A percentile compares a stretch with the other conserved stretches of the same genome.
phyloP scores from a whole-genome alignment of 495 filamentous ascomycete genomes.

The Neurospora sp. region DNA sequence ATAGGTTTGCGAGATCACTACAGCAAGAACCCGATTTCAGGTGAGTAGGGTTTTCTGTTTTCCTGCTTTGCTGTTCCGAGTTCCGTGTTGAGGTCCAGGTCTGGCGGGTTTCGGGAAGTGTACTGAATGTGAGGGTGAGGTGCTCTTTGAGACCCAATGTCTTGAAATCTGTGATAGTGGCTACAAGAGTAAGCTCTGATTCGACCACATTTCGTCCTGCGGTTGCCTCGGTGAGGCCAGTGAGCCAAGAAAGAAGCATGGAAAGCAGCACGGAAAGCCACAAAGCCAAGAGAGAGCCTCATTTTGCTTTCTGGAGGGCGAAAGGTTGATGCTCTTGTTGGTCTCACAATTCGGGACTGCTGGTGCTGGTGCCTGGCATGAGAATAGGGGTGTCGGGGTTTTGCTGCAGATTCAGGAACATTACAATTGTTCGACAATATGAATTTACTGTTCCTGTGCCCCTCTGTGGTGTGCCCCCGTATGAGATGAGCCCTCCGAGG shows the following conservation, averaged over 20 bases:
- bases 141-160: not conserved
- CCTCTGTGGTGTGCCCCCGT: not conserved
- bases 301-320: not conserved
- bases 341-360: not conserved
- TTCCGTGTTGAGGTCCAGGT: not conserved
- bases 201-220: not conserved
- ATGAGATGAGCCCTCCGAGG: not conserved
- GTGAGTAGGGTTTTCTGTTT: not conserved
- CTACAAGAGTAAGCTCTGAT: not conserved
- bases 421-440: not conserved
- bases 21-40: not conserved
- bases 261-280: too few relatives aligned
- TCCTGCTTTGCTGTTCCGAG: not conserved
- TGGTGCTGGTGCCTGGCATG: not conserved
- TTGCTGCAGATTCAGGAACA: not conserved
- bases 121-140: not conserved
- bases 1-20: not conserved
- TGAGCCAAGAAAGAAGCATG: not conserved
- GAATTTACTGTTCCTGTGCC: not conserved
- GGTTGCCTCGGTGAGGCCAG: not conserved
- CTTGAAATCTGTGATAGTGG: not conserved
- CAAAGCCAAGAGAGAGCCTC: not conserved
- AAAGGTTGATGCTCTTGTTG: not conserved
- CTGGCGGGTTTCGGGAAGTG: not conserved
- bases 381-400: not conserved